These are phyloP conservation scores for Aspergillus neoniger DNA, from an alignment of 2,329 filamentous ascomycete species.

Conservation along the genomic window DNA sequence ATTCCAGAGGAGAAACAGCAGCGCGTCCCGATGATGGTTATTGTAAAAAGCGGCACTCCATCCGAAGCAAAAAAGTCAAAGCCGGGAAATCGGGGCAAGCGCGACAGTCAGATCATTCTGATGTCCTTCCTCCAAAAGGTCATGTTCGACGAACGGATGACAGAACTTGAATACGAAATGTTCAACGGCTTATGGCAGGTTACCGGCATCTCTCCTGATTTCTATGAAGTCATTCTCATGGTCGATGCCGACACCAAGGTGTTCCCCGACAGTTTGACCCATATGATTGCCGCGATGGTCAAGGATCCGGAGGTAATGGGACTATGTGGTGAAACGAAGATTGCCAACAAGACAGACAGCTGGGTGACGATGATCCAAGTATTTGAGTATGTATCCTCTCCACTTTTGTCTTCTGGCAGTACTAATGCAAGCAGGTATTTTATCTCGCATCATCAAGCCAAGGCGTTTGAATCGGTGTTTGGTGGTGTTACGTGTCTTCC, in stretches of 20 bases:
- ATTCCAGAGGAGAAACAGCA: constrained; percentile 88
- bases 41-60: constrained; percentile 94
- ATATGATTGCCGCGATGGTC: constrained; percentile 99
- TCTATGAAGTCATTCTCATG: constrained; percentile 97
- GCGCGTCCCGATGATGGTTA: constrained; percentile 93
- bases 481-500: constrained; percentile 98
- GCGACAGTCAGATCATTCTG: constrained; percentile 97
- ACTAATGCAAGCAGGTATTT: constrained; percentile 65
- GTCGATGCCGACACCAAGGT: constrained; percentile 99
- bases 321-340: constrained; percentile 97
- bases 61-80: constrained; percentile 80
- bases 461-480: constrained; percentile 97
- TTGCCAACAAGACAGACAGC: constrained; percentile 92
- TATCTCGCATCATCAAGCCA: constrained; percentile 94
- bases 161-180: constrained; percentile 98
- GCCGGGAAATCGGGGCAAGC: constrained; percentile 95
- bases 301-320: constrained; percentile 99
- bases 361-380: constrained; percentile 99
- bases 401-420: neutral
- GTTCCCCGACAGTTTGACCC: constrained; percentile 95
- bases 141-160: constrained; percentile 99
- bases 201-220: constrained; percentile 96
- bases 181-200: constrained; percentile 99
- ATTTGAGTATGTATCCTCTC: constrained; percentile 66
- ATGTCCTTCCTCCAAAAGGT: constrained; percentile 99